Evolutionary conservation across 83 land plant species (phyloP), one percentile per base, ranked within the genome.

Genomic region (Diphasiastrum complanatum): DNA sequence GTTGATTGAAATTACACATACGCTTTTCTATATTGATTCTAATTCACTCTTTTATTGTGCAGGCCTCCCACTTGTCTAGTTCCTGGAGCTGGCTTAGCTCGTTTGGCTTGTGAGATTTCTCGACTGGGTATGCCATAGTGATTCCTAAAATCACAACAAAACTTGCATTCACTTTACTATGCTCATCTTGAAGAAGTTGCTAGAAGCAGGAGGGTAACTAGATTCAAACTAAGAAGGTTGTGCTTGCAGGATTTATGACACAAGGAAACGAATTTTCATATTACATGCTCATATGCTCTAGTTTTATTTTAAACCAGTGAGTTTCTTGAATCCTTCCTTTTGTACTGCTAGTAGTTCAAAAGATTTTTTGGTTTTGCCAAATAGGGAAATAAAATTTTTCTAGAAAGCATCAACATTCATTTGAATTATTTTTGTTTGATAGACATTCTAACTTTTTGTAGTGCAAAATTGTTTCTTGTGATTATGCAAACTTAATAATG

Each of bases 181-280:
- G n/a, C n/a, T n/a, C n/a, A n/a, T n/a, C n/a, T n/a, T n/a, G n/a
- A n/a, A n/a, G n/a, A n/a, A n/a, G n/a, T n/a, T n/a, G n/a, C n/a
- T n/a, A n/a, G n/a, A n/a, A n/a, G n/a, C n/a, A n/a, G n/a, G n/a
- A n/a, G n/a, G n/a, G n/a, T n/a, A n/a, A n/a, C n/a, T n/a, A n/a
- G n/a, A n/a, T n/a, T n/a, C n/a, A n/a, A n/a, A n/a, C n/a, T n/a
- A n/a, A n/a, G n/a, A n/a, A n/a, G n/a, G n/a, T n/a, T n/a, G n/a
- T n/a, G 16, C 34, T 32, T 75, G 25, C 87, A 93, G 98, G 98
- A 64, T 93, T 93, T 59, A 41, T 80, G 14, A 68, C 85, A 72
- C 98, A 93, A 72, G 98, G 98, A 40, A 93, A 93, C 75, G 98
- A 93, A 24, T 93, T 93, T 72, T 93, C 98, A 16, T 88, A 93